A percentile compares a stretch with the other conserved stretches of the same genome.
Conservation (phyloP, 73 alveolate genomes). For the Effrenium voratum region DNA sequence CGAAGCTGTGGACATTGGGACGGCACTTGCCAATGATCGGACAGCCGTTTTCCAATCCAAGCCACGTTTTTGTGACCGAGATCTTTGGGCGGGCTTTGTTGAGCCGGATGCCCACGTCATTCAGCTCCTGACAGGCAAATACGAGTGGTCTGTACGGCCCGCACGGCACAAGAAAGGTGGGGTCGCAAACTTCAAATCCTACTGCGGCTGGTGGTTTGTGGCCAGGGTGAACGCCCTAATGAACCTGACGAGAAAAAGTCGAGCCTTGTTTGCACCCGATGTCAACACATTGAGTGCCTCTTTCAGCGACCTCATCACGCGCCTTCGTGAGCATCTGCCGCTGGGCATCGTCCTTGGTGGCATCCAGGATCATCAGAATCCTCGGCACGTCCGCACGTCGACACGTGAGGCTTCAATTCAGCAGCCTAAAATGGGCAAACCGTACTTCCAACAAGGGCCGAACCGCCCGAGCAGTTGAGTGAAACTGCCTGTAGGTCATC, state of each 20-base stretch:
- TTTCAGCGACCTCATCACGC: not conserved
- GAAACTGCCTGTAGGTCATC: not conserved
- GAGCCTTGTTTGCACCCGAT: too few species aligned
- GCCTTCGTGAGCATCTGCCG: conserved; percentile 97
- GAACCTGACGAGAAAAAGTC: too few species aligned
- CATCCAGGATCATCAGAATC: conserved; percentile 99
- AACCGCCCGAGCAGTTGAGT: too few species aligned
- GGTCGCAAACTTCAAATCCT: too few species aligned
- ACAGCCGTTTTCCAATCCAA: not conserved
- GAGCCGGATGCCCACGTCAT: conserved; percentile 99
- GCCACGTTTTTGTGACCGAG: conserved; percentile 57
- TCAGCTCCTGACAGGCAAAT: conserved; percentile 96
- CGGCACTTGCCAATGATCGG: not conserved
- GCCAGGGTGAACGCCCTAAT: too few species aligned
- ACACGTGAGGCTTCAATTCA: not conserved
- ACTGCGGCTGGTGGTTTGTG: too few species aligned
- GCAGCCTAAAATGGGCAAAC: not conserved
- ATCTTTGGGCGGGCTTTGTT: conserved; percentile 99
- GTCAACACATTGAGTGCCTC: not conserved
- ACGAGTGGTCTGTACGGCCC: too few species aligned
- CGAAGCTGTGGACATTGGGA: not conserved
- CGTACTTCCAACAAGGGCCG: not conserved
- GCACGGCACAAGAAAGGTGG: too few species aligned
- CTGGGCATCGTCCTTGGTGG: conserved; percentile 99
- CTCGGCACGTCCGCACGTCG: not conserved